Percentiles rank a stretch among this genome's conserved stretches.
phyloP scores from a whole-genome alignment of 192 early-diverging fungal genomes.

The Coemansia sp. region DNA sequence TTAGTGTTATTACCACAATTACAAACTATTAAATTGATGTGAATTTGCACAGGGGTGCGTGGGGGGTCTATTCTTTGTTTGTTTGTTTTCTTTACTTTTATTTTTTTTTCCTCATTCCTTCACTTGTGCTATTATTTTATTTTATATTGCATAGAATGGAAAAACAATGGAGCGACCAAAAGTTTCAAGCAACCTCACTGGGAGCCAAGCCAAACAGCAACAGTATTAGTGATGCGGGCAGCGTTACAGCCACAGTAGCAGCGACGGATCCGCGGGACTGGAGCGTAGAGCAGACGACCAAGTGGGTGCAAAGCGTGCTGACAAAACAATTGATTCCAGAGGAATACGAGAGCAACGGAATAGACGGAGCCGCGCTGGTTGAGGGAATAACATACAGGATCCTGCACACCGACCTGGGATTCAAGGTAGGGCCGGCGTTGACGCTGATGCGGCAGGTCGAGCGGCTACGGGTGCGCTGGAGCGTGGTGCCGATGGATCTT shows the following conservation, averaged over 20 bases:
- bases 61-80: no score
- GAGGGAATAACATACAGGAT: conserved; percentile 9
- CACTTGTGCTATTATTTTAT: no score
- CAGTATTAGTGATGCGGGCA: no score
- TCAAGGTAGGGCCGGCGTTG: conserved; percentile 6
- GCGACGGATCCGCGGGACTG: conserved; percentile 1
- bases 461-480: neutral
- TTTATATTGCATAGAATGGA: no score
- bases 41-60: no score
- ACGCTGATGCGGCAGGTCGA: neutral
- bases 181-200: no score
- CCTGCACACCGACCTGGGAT: conserved; percentile 4
- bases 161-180: no score
- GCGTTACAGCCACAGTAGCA: neutral
- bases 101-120: no score
- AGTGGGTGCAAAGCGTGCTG: conserved; percentile 1
- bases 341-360: conserved; percentile 5
- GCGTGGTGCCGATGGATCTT: neutral
- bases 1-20: no score
- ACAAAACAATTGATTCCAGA: neutral
- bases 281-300: neutral
- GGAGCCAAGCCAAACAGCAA: no score
- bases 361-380: conserved; percentile 12
- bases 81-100: no score
- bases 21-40: no score